phyloP scores from a whole-genome alignment of 1,139 yeast species.

The Geotrichum cucujoidarum region DNA sequence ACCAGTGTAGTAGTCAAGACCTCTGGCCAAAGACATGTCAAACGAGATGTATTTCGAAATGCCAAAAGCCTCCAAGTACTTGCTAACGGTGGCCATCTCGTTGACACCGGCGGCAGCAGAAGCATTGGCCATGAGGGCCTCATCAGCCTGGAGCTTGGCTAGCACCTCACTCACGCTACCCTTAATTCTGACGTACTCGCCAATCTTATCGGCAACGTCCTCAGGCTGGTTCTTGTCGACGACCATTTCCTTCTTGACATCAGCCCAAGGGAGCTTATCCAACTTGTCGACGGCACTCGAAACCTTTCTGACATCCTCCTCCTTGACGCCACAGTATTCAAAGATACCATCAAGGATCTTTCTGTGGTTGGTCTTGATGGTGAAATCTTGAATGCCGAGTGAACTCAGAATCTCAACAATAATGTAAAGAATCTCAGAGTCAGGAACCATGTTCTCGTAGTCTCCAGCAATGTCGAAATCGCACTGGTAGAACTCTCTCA shows the following conservation, averaged over 20 bases:
- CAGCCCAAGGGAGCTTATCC: constrained; percentile 94
- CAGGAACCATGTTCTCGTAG: constrained; percentile 93
- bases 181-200: constrained; percentile 79
- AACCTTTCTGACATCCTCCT: constrained; percentile 86
- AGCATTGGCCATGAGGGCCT: constrained; percentile 54
- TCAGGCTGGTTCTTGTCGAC: constrained; percentile 85
- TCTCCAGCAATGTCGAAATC: constrained; percentile 94
- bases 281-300: constrained; percentile 95
- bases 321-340: constrained; percentile 89
- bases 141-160: constrained; percentile 51
- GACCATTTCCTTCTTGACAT: constrained; percentile 83
- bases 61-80: constrained; percentile 75
- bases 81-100: constrained; percentile 71
- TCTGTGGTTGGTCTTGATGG: constrained; percentile 88
- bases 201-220: constrained; percentile 88
- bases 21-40: constrained; percentile 93
- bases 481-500: constrained; percentile 98
- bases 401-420: constrained; percentile 78
- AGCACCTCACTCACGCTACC: constrained; percentile 73
- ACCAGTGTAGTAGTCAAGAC: constrained; percentile 95
- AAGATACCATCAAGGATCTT: constrained; percentile 93
- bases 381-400: constrained; percentile 82
- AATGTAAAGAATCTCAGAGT: constrained; percentile 78
- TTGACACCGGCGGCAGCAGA: constrained; percentile 74
- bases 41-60: constrained; percentile 64